These are phyloP conservation scores for Backusella mclennaniae DNA, from an alignment of 192 early-diverging fungal genomes.

Conservation along the genomic window DNA sequence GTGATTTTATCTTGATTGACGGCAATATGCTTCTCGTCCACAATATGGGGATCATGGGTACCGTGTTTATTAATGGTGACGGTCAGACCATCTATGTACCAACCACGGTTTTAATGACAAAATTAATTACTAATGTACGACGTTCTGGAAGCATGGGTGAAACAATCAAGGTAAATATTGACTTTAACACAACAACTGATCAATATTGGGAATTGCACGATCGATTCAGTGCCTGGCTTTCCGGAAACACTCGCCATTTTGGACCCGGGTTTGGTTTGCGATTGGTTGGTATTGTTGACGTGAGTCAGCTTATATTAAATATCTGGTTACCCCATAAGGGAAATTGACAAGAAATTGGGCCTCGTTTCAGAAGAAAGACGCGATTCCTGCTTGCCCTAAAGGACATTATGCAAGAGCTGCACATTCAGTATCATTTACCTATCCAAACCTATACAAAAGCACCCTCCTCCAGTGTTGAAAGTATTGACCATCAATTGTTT, in stretches of 20 bases:
- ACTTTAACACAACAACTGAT: conserved; percentile 64
- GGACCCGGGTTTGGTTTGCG: conserved; percentile 52
- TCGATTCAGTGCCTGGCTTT: conserved; percentile 56
- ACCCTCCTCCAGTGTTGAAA: not conserved
- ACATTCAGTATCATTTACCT: conserved; percentile 43
- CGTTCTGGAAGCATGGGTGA: conserved; percentile 59
- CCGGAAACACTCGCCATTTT: conserved; percentile 58
- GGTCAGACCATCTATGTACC: conserved; percentile 78
- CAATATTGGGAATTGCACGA: conserved; percentile 59
- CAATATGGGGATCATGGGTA: conserved; percentile 78
- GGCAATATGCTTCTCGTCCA: conserved; percentile 60
- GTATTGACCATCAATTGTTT: not conserved
- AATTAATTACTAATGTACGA: conserved; percentile 72
- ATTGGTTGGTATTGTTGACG: conserved; percentile 56
- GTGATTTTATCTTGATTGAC: conserved; percentile 76
- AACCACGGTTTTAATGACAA: conserved; percentile 60
- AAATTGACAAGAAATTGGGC: conserved; percentile 75
- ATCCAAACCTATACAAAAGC: not conserved
- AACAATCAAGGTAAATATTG: conserved; percentile 55
- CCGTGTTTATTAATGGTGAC: conserved; percentile 77
- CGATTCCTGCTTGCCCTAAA: conserved; percentile 59
- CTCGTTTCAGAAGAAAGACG: conserved; percentile 56
- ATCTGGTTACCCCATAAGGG: conserved; percentile 69
- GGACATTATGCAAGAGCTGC: conserved; percentile 53
- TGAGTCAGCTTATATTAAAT: conserved; percentile 58